Base-by-base conservation (phyloP, 352 stramenopile genomes). In the Sclerospora graminicola region DNA sequence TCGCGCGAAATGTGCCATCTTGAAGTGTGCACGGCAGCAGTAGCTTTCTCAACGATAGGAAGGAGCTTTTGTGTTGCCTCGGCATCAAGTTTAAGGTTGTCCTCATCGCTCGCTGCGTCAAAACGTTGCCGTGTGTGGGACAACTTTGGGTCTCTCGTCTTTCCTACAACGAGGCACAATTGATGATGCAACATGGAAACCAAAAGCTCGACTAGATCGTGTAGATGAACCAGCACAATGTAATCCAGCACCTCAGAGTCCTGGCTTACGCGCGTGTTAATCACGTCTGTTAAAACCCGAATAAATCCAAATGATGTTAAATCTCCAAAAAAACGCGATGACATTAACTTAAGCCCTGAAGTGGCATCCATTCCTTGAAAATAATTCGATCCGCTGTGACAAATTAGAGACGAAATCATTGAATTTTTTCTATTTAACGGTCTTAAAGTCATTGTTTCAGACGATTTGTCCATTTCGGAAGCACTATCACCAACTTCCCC, bases 171-270 rank as follows among this genome's bases (percentile, higher is more conserved):
- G 5, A 81, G 37, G 31, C 61, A 71, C 13, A 82, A 51, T 19
- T 87, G 74, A 31, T 87, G 74, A 24, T 87, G 74, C 3, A 87
- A 48, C 74, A 87, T 87, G 13, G 74, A 77, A 8, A 82, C 69
- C 9, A 87, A 47, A n/a, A 87, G 60, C 33, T 78, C 55, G 13
- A 77, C 57, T 8, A 84, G 49, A 35, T 69, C 47, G 19, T 66
- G 51, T 1, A 84, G 34, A 41, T 87, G 69, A 7, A 55, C 29
- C 28, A 84, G 29, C 27, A 69, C 63, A 37, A 82, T 68, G 28
- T 67, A 57, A 35, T 87, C 74, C 5, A 87, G 55, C 7, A 42
- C 16, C 28, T 68, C 47, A n/a, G n/a, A n/a, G 36, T 68, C 44
- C 8, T 54, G 34, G 18, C 21, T 47, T 34, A 67, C 63, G 26